phyloP scores from a whole-genome alignment of 1,284 basidiomycete species.

The Cutaneotrichosporon dermatis region DNA sequence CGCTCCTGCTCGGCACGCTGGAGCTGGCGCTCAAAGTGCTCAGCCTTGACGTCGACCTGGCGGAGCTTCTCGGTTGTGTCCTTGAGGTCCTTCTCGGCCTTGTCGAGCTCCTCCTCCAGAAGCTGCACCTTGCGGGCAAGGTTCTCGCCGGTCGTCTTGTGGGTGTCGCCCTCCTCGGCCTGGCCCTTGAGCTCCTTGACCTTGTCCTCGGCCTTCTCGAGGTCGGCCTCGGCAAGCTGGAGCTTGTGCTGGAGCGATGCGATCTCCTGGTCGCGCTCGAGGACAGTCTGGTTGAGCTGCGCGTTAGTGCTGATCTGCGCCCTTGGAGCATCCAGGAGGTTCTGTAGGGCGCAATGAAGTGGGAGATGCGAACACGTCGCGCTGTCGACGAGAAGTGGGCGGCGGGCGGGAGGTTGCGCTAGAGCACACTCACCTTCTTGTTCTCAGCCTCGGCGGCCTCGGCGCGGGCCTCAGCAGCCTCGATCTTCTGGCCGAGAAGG shows the following conservation, averaged over 20 bases:
- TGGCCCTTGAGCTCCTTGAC: constrained; percentile 66
- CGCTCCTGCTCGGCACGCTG: constrained; percentile 84
- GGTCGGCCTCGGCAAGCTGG: constrained; percentile 62
- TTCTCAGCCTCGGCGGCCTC: constrained; percentile 80
- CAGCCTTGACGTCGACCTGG: constrained; percentile 97
- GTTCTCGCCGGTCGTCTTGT: constrained; percentile 70
- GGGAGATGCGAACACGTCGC: no score
- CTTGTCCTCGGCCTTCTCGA: constrained; percentile 73
- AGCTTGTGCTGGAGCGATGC: constrained; percentile 77
- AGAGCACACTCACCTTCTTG: constrained; percentile 56
- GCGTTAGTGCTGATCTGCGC: not conserved
- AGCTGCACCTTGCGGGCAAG: constrained; percentile 82
- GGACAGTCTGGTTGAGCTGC: constrained; percentile 65
- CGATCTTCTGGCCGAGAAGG: constrained; percentile 78
- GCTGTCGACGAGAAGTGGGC: no score
- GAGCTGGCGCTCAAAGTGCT: constrained; percentile 95
- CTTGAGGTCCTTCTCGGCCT: constrained; percentile 93
- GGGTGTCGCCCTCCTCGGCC: constrained; percentile 67
- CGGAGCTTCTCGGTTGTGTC: constrained; percentile 97
- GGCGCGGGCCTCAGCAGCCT: constrained; percentile 70
- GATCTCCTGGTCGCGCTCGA: constrained; percentile 85
- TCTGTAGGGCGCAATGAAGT: no score
- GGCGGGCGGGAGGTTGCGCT: no score
- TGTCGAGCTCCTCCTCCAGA: constrained; percentile 92
- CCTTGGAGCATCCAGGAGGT: no score